A percentile compares a stretch with the other conserved stretches of the same genome.
phyloP scores from a whole-genome alignment of 495 filamentous ascomycete species.

The Aspergillus saccharolyticus region DNA sequence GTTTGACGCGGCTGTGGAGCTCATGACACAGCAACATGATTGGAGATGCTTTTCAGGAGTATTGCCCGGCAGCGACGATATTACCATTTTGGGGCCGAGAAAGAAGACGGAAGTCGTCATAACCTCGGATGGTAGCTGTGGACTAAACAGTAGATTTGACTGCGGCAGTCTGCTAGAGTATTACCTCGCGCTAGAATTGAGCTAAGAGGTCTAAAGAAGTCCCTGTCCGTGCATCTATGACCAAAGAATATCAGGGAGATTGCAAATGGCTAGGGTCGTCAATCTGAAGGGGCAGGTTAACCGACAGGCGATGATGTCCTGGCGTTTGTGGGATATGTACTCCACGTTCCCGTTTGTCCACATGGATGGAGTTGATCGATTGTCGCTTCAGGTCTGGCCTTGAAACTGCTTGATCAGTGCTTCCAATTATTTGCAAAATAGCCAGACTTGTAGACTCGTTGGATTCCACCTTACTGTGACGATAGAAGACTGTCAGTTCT shows the following conservation, averaged over 20 bases:
- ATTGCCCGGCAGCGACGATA: neutral
- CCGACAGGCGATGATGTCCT: neutral
- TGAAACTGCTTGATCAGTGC: too few relatives aligned
- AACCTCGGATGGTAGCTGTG: neutral
- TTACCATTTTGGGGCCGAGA: neutral
- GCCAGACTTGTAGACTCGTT: too few relatives aligned
- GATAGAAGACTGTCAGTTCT: too few relatives aligned
- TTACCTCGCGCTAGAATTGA: neutral
- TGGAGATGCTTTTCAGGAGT: neutral
- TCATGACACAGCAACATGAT: neutral
- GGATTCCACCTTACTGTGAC: too few relatives aligned
- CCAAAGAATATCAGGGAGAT: neutral
- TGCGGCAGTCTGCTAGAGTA: neutral
- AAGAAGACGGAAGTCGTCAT: neutral
- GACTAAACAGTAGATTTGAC: too few relatives aligned
- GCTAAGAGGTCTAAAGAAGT: neutral
- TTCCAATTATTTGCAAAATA: too few relatives aligned
- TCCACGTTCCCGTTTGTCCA: neutral
- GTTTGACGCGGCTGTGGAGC: neutral
- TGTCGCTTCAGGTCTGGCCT: neutral
- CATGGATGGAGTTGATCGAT: neutral
- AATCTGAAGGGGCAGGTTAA: neutral
- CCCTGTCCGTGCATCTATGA: neutral
- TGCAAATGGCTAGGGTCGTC: neutral
- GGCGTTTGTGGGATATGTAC: neutral